Conservation (phyloP, 306 rosid genomes). For the Luffa acutangula region DNA sequence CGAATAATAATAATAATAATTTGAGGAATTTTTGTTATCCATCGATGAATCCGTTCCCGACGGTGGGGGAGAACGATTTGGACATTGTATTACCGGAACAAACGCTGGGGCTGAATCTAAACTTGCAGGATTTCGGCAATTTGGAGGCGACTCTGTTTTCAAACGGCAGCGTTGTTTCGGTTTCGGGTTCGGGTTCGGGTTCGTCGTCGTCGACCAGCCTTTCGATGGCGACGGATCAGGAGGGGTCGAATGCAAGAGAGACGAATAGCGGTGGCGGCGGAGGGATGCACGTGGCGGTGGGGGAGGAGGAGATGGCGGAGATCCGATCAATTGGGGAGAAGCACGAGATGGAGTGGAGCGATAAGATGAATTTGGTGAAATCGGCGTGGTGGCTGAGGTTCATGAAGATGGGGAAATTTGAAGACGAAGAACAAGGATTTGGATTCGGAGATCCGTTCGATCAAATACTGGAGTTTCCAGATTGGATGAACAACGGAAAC, state of each 20-base stretch:
- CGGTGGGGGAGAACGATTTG: constrained; percentile 26
- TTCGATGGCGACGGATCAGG: background rate
- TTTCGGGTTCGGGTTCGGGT: constrained; percentile 36
- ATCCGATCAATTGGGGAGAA: constrained; percentile 51
- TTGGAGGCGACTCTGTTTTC: constrained; percentile 31
- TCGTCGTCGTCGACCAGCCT: constrained; percentile 18
- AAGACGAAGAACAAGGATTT: constrained; percentile 22
- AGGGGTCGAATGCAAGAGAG: background rate
- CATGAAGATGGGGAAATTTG: constrained; percentile 39
- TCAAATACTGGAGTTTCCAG: constrained; percentile 59
- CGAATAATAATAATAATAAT: background rate
- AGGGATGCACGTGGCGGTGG: constrained; percentile 61
- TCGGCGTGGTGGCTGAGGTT: constrained; percentile 82
- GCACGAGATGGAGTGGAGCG: constrained; percentile 13
- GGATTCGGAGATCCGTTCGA: constrained; percentile 27
- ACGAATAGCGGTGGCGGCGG: constrained; percentile 42
- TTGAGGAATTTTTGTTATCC: constrained; percentile 11
- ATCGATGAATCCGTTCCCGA: constrained; percentile 14
- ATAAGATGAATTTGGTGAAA: constrained; percentile 6
- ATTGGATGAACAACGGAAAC: constrained; percentile 59
- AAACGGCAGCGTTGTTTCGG: constrained; percentile 18
- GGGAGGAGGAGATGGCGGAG: constrained; percentile 77
- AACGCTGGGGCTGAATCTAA: constrained; percentile 81
- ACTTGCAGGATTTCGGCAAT: constrained; percentile 62
- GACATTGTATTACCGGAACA: constrained; percentile 61